A percentile compares a stretch with the other conserved stretches of the same genome.
These are phyloP conservation scores for Tylopilus subfusipes DNA, from an alignment of 768 basidiomycete genomes.

Conservation along the genomic window DNA sequence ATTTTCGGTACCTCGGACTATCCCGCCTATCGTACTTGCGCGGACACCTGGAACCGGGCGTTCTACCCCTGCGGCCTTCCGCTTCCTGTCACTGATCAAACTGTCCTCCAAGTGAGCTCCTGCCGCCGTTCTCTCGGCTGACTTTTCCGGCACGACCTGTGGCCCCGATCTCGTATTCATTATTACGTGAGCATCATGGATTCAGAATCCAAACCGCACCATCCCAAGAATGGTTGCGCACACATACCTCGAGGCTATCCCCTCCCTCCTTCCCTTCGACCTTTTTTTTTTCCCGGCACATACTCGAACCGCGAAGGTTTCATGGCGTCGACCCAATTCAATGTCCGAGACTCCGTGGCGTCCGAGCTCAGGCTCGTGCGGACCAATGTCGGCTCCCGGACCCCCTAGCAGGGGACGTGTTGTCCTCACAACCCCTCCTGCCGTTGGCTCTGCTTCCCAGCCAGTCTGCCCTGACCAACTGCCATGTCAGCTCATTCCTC, in stretches of 20 bases:
- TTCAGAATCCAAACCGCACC: constrained; percentile 8
- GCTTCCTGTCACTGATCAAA: constrained; percentile 18
- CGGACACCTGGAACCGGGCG: constrained; percentile 11
- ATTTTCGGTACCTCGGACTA: constrained; percentile 24
- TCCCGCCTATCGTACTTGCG: constrained; percentile 12
- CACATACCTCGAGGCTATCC: constrained; percentile 12
- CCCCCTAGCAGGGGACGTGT: neutral
- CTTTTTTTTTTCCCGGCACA: neutral
- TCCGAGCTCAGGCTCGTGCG: neutral
- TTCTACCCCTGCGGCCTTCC: constrained; percentile 26
- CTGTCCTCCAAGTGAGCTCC: constrained; percentile 17
- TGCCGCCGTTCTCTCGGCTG: constrained; percentile 16
- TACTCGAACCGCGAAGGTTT: constrained; percentile 30
- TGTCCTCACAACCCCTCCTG: neutral
- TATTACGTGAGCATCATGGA: constrained; percentile 6
- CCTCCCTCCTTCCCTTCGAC: neutral
- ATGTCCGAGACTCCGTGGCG: constrained; percentile 33
- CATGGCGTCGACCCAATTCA: constrained; percentile 16
- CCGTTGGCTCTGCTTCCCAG: neutral
- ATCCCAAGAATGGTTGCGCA: neutral
- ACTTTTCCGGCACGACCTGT: constrained; percentile 5
- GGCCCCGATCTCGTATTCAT: constrained; percentile 3
- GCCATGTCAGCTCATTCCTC: constrained; percentile 13
- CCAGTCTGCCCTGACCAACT: constrained; percentile 3
- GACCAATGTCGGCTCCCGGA: constrained; percentile 1